These are phyloP conservation scores for Lichtheimia corymbifera DNA, from an alignment of 371 early-diverging fungal genomes.

Conservation along the genomic window DNA sequence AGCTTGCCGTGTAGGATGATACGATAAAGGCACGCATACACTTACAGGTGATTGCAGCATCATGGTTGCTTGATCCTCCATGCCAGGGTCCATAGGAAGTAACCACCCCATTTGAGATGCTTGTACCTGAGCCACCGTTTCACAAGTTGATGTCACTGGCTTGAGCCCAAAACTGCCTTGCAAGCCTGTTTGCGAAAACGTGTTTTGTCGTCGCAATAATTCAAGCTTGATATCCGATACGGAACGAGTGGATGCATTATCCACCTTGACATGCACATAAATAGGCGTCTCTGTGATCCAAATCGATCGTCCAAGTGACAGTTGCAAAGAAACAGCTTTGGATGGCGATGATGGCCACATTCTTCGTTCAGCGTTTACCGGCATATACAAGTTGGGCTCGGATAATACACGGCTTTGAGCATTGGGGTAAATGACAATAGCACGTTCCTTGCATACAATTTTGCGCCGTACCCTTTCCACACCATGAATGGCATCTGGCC, in stretches of 20 bases:
- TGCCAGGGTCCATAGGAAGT: slow-evolving; percentile 22
- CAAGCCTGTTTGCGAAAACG: slow-evolving; percentile 12
- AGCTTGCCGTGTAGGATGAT: not conserved
- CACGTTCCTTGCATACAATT: not conserved
- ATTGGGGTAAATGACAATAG: slow-evolving; percentile 16
- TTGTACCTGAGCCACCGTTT: slow-evolving; percentile 12
- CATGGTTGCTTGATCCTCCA: slow-evolving; percentile 21
- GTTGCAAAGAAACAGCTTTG: slow-evolving; percentile 14
- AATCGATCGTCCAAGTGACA: slow-evolving; percentile 21
- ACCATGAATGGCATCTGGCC: not conserved
- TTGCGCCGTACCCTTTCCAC: not conserved
- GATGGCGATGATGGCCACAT: slow-evolving; percentile 5
- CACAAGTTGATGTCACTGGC: slow-evolving; percentile 24
- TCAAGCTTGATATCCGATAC: slow-evolving; percentile 27
- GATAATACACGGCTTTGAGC: slow-evolving; percentile 11
- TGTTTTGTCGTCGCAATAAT: slow-evolving; percentile 30
- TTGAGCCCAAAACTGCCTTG: slow-evolving; percentile 10
- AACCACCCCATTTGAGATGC: slow-evolving; percentile 28
- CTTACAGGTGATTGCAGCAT: slow-evolving; percentile 32
- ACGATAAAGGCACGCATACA: not conserved
- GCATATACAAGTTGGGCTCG: slow-evolving; percentile 13
- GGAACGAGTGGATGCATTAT: slow-evolving; percentile 17
- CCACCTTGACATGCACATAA: slow-evolving; percentile 22
- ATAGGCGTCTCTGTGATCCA: slow-evolving; percentile 41
- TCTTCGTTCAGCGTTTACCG: slow-evolving; percentile 10